phyloP scores from a whole-genome alignment of 2,329 filamentous ascomycete genomes.

The Xylaria sp. region DNA sequence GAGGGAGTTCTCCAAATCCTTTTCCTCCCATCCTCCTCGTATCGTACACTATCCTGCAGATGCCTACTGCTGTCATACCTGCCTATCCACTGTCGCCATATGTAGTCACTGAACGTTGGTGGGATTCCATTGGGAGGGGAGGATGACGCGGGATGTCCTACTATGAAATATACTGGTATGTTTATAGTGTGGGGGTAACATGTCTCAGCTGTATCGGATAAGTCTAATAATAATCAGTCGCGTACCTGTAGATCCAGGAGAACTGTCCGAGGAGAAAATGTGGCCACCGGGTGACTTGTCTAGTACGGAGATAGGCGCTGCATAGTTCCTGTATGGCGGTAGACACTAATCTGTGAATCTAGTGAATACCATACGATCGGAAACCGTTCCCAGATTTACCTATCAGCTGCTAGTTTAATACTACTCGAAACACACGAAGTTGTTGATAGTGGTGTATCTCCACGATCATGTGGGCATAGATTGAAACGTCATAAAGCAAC shows the following conservation, averaged over 20 bases:
- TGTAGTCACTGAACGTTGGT: not conserved
- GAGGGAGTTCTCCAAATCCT: constrained; percentile 1
- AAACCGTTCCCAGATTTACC: not conserved
- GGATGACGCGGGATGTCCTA: constrained; percentile 21
- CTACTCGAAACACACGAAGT: not conserved
- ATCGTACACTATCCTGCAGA: constrained; percentile 11
- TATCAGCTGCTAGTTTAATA: not conserved
- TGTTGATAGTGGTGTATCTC: not conserved
- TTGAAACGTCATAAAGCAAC: constrained; percentile 20
- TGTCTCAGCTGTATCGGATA: constrained; percentile 17
- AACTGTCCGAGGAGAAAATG: constrained; percentile 10
- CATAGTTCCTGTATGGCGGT: constrained; percentile 14
- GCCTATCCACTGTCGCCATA: constrained; percentile 5
- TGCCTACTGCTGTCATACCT: constrained; percentile 1
- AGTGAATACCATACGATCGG: not conserved
- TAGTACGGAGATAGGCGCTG: constrained; percentile 24
- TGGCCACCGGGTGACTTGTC: constrained; percentile 16
- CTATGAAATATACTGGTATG: not conserved
- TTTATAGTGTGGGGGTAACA: constrained; percentile 27
- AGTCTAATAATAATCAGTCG: constrained; percentile 27
- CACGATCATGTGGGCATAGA: constrained; percentile 12
- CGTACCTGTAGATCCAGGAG: constrained; percentile 3
- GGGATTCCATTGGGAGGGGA: constrained; percentile 5
- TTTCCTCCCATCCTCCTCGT: constrained; percentile 15
- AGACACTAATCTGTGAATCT: constrained; percentile 5